These are phyloP conservation scores for Forsythia viridissima DNA, from an alignment of 257 asterid species.

Conservation along the genomic window DNA sequence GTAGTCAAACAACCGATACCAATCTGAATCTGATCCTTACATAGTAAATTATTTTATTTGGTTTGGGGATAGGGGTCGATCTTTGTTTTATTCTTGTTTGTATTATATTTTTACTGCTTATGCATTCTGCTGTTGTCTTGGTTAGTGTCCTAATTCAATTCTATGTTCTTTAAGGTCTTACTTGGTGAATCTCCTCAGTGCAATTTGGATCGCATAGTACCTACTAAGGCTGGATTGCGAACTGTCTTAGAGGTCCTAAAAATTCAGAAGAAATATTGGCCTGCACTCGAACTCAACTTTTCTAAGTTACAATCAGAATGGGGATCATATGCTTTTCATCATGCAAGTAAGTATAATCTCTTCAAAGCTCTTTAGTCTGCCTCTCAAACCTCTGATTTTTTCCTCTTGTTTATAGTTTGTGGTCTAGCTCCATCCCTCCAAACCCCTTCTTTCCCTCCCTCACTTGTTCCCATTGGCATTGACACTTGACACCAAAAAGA, in stretches of 20 bases:
- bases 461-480: background rate
- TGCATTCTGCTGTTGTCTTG: background rate
- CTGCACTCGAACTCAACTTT: slow-evolving; percentile 47
- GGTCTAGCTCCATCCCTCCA: background rate
- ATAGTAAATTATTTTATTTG: background rate
- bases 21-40: background rate
- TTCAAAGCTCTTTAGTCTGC: slow-evolving; percentile 16
- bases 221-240: slow-evolving; percentile 73
- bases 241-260: slow-evolving; percentile 69
- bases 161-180: slow-evolving; percentile 62
- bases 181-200: slow-evolving; percentile 67
- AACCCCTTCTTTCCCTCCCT: background rate
- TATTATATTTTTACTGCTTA: background rate
- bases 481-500: background rate
- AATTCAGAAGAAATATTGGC: slow-evolving; percentile 82
- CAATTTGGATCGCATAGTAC: slow-evolving; percentile 45
- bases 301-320: slow-evolving; percentile 55
- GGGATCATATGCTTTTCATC: slow-evolving; percentile 49
- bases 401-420: background rate
- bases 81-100: slow-evolving; percentile 9
- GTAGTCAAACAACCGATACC: background rate
- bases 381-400: background rate
- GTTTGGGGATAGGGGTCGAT: background rate
- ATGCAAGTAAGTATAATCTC: slow-evolving; percentile 59
- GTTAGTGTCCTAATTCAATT: slow-evolving; percentile 32